Evolutionary conservation across 768 basidiomycete genomes (phyloP), one percentile per base, ranked within the genome.

Genomic region (Chlorophyllum brunneum): DNA sequence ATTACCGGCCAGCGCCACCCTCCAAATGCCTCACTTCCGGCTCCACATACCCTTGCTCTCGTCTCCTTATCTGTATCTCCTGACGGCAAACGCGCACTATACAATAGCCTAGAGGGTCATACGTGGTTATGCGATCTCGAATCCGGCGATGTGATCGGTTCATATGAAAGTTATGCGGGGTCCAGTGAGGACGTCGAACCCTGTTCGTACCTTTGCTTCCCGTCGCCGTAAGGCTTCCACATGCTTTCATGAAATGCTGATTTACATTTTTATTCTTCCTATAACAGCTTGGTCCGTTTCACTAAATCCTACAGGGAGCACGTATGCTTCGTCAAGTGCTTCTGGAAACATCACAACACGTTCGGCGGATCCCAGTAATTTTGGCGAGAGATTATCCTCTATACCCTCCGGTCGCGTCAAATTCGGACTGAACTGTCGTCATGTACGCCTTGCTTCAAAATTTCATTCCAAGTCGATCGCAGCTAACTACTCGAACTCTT

Each of bases 31-130:
- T 55, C 63, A 2, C 71, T 83, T 29, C 81, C 83, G 15, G 68
- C 81, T 31, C 75, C 86, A n/a, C 90, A 95, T 68, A 83, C 90
- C 5, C 83, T 95, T 16, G 93, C 89, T 2, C 81, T 93, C 57
- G 81, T 91, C 15, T 92, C 92, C 4, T 68, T 95, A 29, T 91
- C 89, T 15, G 81, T 81, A 6, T 78, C 84, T 16, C 75, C 79
- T 0, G 75, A 82, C 42, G 94, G 90, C 6, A 73, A 70, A 41
- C 70, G 68, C 26, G 91, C 82, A 0, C 65, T 97, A 39, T 87
- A 84, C 59, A 92, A 92, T 61, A 86, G 86, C 49, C 73, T 95
- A 16, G 93, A 95, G 60, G 94, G 94, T 1, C 78, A 86, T 24
- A 92, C 91, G 0, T 77, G 71, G 41, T 68, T 95, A 22, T 86